Percentiles rank a stretch among this genome's conserved stretches.
These are phyloP conservation scores for Rhizophagus prolifer DNA, from an alignment of 192 early-diverging fungal genomes.

Conservation along the genomic window DNA sequence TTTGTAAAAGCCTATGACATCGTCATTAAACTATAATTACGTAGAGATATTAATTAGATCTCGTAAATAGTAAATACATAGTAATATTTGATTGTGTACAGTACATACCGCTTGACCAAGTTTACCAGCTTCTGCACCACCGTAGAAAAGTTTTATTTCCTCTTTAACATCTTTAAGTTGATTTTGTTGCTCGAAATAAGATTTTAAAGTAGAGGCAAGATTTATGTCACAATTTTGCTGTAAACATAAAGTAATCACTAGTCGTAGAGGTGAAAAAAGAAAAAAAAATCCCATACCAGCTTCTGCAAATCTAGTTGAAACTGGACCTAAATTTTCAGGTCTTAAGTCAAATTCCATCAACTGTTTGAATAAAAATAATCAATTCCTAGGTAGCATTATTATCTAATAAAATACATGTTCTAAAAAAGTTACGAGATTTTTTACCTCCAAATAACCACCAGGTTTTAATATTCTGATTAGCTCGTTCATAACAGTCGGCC, in stretches of 20 bases:
- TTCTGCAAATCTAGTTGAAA: not conserved
- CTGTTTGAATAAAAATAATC: not conserved
- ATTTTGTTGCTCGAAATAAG: not conserved
- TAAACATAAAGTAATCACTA: no score
- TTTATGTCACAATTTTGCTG: not conserved
- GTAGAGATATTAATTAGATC: not conserved
- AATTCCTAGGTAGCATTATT: no score
- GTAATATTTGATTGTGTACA: not conserved
- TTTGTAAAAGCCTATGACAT: not conserved
- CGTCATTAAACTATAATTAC: not conserved
- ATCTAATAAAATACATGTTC: not conserved
- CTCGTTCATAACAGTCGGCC: conserved; percentile 31
- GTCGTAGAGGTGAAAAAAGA: not conserved
- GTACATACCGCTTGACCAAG: not conserved
- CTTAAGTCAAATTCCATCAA: not conserved
- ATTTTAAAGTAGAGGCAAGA: not conserved
- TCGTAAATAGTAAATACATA: not conserved
- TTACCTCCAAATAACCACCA: conserved; percentile 42
- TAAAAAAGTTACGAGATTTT: not conserved
- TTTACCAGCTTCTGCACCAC: not conserved
- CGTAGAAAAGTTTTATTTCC: not conserved
- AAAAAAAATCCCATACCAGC: not conserved
- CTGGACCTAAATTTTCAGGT: not conserved
- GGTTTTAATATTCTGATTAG: conserved; percentile 40
- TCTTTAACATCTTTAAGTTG: not conserved